Conservation (phyloP, 1,139 yeast species). For the Geotrichum fermentans region DNA sequence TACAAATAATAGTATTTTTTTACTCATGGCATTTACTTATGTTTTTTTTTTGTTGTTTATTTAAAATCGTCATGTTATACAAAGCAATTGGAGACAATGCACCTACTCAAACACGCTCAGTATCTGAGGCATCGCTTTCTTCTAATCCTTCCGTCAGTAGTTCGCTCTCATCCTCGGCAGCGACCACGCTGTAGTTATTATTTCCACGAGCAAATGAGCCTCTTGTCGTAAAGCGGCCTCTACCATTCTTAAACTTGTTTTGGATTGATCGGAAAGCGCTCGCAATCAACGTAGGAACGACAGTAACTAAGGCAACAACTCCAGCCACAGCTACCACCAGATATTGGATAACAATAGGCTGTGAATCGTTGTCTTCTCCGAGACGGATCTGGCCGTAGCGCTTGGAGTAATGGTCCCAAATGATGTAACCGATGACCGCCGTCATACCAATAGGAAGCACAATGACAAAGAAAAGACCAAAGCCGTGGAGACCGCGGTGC, state of each 20-base stretch:
- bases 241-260: constrained; percentile 13
- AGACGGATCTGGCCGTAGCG: constrained; percentile 83
- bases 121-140: constrained; percentile 6
- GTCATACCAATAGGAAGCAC: constrained; percentile 57
- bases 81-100: too few species aligned
- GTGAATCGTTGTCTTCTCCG: constrained; percentile 57
- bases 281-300: constrained; percentile 30
- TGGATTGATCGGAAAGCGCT: constrained; percentile 19
- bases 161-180: constrained; percentile 20
- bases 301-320: constrained; percentile 33
- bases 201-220: constrained; percentile 22
- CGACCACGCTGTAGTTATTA: constrained; percentile 18
- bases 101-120: constrained; percentile 9
- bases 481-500: constrained; percentile 55
- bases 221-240: constrained; percentile 22
- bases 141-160: constrained; percentile 15
- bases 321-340: constrained; percentile 34
- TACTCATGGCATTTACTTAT: not conserved
- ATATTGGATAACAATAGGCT: constrained; percentile 26
- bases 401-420: constrained; percentile 75
- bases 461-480: constrained; percentile 49
- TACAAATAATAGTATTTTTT: too few species aligned
- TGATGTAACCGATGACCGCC: constrained; percentile 58
- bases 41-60: too few species aligned
- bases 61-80: too few species aligned